Conservation (phyloP, 2,329 filamentous ascomycete genomes). For the Aspergillus fructus region DNA sequence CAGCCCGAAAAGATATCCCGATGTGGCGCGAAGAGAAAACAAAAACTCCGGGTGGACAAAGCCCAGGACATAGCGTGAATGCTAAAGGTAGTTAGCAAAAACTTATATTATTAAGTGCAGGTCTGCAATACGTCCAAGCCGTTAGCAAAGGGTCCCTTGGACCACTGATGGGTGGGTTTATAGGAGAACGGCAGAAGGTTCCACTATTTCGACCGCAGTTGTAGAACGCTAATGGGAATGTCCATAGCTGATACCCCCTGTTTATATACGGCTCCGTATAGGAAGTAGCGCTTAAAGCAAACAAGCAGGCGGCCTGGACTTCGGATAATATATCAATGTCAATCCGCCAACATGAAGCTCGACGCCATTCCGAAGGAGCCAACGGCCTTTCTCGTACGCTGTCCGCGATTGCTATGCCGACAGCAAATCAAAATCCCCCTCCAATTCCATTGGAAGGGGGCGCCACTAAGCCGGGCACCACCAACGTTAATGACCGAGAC, state of each 20-base stretch:
- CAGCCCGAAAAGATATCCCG: neutral
- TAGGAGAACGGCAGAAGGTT: neutral
- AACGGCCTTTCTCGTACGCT: neutral
- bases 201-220: neutral
- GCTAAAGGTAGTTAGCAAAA: neutral
- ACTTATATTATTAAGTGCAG: neutral
- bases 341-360: neutral
- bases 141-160: neutral
- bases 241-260: neutral
- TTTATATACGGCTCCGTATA: neutral
- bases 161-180: neutral
- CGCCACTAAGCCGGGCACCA: neutral
- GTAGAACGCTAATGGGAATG: neutral
- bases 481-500: neutral
- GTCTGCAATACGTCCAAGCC: neutral
- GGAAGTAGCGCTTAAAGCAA: neutral
- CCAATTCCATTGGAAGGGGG: neutral
- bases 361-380: neutral
- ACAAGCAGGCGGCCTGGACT: neutral
- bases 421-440: neutral
- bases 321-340: neutral
- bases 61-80: neutral
- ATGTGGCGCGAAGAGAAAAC: neutral
- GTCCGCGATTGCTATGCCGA: neutral
- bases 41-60: neutral